These are phyloP conservation scores for Trichomonas tenax DNA, from an alignment of 208 protist genomes.

Conservation along the genomic window DNA sequence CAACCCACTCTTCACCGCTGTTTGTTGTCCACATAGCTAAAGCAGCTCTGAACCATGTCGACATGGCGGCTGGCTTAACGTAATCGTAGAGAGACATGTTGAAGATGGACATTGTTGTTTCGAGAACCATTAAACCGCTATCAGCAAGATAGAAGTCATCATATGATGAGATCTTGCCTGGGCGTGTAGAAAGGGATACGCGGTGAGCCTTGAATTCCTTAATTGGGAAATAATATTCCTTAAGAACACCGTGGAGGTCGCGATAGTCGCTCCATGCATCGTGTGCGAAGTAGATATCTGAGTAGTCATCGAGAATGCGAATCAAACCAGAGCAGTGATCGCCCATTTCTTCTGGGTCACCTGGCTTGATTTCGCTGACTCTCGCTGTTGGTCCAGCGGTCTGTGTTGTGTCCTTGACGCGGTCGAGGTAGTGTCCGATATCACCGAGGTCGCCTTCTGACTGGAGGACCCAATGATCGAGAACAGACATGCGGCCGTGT, in stretches of 20 bases:
- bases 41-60: background rate
- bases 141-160: conserved; percentile 69
- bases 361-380: background rate
- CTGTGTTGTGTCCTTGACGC: background rate
- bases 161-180: conserved; percentile 49
- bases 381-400: background rate
- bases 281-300: background rate
- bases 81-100: conserved; percentile 42
- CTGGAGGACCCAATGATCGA: background rate
- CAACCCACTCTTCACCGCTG: background rate
- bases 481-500: background rate
- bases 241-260: background rate
- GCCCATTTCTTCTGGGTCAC: background rate
- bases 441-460: background rate
- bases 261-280: background rate
- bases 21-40: background rate
- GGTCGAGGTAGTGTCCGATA: background rate
- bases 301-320: background rate
- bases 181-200: background rate
- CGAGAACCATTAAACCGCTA: conserved; percentile 48
- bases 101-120: conserved; percentile 51
- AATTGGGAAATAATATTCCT: background rate
- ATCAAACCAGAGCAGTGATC: background rate
- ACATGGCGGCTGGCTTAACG: background rate
- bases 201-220: background rate